Conservation (phyloP, 805 yeast species). For the Lipomyces lipofer region DNA sequence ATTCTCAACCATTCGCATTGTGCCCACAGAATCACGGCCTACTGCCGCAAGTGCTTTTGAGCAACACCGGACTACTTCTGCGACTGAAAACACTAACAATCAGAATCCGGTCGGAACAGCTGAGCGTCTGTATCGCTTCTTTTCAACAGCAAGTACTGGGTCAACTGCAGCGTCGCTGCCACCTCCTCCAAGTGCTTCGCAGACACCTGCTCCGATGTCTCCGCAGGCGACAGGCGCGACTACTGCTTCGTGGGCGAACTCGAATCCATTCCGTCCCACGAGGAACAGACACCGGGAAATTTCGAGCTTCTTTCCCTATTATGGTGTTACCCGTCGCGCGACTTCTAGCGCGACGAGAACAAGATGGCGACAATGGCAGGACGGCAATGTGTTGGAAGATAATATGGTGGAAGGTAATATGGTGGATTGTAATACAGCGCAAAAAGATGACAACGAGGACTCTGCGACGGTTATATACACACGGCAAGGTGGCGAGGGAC, state of each 20-base stretch:
- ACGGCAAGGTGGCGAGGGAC: no score
- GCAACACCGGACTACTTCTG: neutral
- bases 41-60: constrained; percentile 2
- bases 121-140: neutral
- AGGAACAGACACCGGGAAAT: neutral
- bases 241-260: constrained; percentile 1
- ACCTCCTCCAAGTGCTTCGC: neutral
- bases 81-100: neutral
- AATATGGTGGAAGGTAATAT: no score
- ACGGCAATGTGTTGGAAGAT: neutral
- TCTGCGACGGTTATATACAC: no score
- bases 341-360: neutral
- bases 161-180: neutral
- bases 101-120: neutral
- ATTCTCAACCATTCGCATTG: neutral
- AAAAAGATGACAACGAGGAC: no score
- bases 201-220: neutral
- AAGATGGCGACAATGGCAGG: neutral
- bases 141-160: neutral
- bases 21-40: neutral
- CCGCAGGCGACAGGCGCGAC: constrained; percentile 3
- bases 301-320: constrained; percentile 1
- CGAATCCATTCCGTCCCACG: neutral
- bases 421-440: no score
- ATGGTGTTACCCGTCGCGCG: constrained; percentile 2